Base-by-base conservation (phyloP, 768 basidiomycete genomes). In the Crepidotus variabilis region DNA sequence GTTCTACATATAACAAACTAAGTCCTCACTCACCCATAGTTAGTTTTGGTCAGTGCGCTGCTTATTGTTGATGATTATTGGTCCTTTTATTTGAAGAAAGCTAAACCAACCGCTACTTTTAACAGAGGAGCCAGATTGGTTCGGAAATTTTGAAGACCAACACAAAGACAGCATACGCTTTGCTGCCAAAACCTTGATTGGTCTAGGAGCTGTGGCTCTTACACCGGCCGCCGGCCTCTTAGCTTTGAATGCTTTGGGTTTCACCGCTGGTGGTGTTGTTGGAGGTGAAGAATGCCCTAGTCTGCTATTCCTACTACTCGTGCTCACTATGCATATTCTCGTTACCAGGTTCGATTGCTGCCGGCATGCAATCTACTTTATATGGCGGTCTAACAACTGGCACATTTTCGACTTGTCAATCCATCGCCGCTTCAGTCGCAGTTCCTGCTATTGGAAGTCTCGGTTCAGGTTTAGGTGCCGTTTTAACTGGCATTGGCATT, bases 191-290 rank as follows among this genome's bases (percentile, higher is more conserved):
- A 56, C 51, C 18, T 50, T 63, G 5, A 52, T 58, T 28, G 48
- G 54, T 22, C 51, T 53, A 18, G 61, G 61, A 5, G 28, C 54
- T 8, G 23, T 52, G 2, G 54, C 60, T 10, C 34, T 63, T 18
- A 45, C 56, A 10, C 60, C 59, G 28, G 59, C 57, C n/a, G 23
- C 58, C 21, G 57, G 54, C n/a, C 13, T 63, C n/a, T 23, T 48
- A 9, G 61, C 53, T 20, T 55, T 63, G 7, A 58, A 63, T 16
- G 20, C 20, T 28, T 16, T 51, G 13, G 50, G 50, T 13, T 51
- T 51, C 32, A 51, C 50, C 23, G 50, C 50, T 9, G 21, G 6
- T 24, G 50, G 50, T 23, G 50, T 51, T 24, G 50, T 24, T 10
- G 50, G 23, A 9, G 50, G 50, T 51, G 8, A 4, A 3, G 8